Conservation (phyloP, 2,329 filamentous ascomycete genomes). For the Stromatinia cepivora region DNA sequence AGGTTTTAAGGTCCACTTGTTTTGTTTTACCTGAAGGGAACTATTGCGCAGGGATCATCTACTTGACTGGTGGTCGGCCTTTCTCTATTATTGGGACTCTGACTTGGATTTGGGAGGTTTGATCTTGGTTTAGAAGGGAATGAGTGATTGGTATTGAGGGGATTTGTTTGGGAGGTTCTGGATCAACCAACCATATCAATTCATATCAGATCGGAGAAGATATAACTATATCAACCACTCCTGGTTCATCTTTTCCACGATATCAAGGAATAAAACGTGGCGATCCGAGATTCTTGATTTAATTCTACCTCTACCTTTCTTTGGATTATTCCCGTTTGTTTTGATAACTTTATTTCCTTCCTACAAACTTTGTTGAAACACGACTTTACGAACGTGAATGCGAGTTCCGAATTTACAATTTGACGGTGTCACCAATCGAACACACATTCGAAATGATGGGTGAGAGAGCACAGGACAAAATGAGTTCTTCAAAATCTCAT, state of each 20-base stretch:
- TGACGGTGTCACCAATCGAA: background rate
- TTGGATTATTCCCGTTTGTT: background rate
- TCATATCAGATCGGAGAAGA: slow-evolving; percentile 8
- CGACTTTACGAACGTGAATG: background rate
- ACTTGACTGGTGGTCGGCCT: background rate
- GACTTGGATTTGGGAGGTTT: background rate
- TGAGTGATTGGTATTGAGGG: slow-evolving; percentile 4
- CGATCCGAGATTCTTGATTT: slow-evolving; percentile 2
- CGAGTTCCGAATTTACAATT: background rate
- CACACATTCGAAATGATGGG: background rate
- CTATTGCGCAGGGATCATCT: background rate
- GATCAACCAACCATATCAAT: background rate
- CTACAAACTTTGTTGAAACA: background rate
- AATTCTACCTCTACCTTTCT: background rate
- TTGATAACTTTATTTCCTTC: background rate
- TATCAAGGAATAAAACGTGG: slow-evolving; percentile 18
- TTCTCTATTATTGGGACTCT: background rate
- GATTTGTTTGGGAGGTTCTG: background rate
- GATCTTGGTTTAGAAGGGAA: slow-evolving; percentile 6
- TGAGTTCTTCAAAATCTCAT: slow-evolving; percentile 25
- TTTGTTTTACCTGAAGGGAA: background rate
- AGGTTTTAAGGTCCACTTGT: background rate
- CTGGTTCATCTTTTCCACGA: slow-evolving; percentile 10
- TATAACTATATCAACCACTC: background rate
- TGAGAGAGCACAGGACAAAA: slow-evolving; percentile 2